Evolutionary conservation across 352 stramenopile genomes (phyloP).

Genomic region (Pythium dissotocum): DNA sequence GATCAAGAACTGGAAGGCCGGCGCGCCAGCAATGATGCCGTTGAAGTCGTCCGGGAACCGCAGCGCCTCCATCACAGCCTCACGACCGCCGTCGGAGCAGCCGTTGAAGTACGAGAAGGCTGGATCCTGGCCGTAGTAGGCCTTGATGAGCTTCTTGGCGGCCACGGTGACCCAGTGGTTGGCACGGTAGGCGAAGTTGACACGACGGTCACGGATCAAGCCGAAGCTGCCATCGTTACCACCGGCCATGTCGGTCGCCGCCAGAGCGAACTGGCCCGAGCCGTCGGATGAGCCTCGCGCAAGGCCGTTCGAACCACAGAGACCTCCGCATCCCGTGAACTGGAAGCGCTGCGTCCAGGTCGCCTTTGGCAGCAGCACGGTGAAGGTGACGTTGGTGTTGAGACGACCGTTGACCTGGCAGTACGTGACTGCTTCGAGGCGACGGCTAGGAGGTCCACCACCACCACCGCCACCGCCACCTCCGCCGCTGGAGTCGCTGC

Average conservation of each 20-base stretch:
- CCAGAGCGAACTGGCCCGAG: constrained; percentile 35
- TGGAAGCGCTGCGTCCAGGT: constrained; percentile 49
- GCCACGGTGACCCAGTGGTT: constrained; percentile 36
- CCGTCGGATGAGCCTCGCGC: constrained; percentile 28
- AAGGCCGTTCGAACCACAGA: constrained; percentile 39
- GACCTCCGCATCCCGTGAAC: constrained; percentile 39
- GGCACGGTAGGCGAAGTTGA: constrained; percentile 40
- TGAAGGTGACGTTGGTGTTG: constrained; percentile 26
- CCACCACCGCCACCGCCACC: not conserved
- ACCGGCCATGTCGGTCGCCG: constrained; percentile 38
- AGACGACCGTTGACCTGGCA: constrained; percentile 33
- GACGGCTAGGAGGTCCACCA: not conserved
- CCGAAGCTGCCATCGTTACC: constrained; percentile 35
- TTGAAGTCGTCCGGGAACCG: constrained; percentile 40
- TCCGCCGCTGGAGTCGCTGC: constrained; percentile 1
- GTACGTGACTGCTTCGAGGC: constrained; percentile 19
- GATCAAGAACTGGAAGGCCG: constrained; percentile 40
- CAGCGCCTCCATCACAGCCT: constrained; percentile 40
- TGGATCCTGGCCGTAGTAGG: constrained; percentile 37
- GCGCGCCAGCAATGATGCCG: constrained; percentile 37
- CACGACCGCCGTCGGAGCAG: constrained; percentile 40
- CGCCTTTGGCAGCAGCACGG: constrained; percentile 34
- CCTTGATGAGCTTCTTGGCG: constrained; percentile 38
- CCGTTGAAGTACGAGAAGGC: constrained; percentile 46
- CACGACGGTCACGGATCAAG: constrained; percentile 23